A percentile compares a stretch with the other conserved stretches of the same genome.
These are phyloP conservation scores for Trichosporon sp. DNA, from an alignment of 1,284 basidiomycete genomes.

Conservation along the genomic window DNA sequence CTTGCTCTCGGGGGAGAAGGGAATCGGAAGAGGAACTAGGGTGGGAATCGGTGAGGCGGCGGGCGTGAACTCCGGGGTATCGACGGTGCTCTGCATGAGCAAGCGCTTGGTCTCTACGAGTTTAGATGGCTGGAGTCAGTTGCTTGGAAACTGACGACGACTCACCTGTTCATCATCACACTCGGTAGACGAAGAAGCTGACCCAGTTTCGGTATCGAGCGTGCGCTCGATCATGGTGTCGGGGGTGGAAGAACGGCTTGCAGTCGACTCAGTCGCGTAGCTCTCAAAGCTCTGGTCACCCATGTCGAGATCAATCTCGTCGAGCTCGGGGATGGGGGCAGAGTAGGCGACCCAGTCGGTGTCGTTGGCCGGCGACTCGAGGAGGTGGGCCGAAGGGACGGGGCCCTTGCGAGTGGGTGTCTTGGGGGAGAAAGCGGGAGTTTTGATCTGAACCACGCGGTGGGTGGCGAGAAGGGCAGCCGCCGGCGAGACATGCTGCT, in stretches of 20 bases:
- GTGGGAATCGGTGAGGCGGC: background rate
- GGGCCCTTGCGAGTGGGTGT: constrained; percentile 10
- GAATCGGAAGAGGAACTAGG: background rate
- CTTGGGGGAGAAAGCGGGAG: background rate
- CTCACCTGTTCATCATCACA: constrained; percentile 7
- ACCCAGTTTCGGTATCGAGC: background rate
- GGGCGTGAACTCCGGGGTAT: constrained; percentile 11
- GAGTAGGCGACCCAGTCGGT: constrained; percentile 28
- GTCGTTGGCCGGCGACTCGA: constrained; percentile 4
- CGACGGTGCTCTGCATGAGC: background rate
- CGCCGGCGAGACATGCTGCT: background rate
- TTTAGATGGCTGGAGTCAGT: background rate
- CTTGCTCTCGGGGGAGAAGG: constrained; percentile 3
- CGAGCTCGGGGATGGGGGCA: constrained; percentile 19
- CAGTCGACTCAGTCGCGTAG: background rate
- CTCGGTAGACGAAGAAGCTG: background rate
- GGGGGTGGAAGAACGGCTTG: constrained; percentile 10
- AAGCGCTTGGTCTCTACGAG: background rate
- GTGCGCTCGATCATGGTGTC: constrained; percentile 11
- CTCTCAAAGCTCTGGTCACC: constrained; percentile 20
- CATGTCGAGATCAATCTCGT: constrained; percentile 12
- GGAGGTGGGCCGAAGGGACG: background rate
- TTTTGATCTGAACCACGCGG: background rate
- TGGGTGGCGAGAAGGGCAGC: background rate
- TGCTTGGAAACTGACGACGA: background rate